Conservation (phyloP, 2,329 filamentous ascomycete species). For the Fusarium devonianum region DNA sequence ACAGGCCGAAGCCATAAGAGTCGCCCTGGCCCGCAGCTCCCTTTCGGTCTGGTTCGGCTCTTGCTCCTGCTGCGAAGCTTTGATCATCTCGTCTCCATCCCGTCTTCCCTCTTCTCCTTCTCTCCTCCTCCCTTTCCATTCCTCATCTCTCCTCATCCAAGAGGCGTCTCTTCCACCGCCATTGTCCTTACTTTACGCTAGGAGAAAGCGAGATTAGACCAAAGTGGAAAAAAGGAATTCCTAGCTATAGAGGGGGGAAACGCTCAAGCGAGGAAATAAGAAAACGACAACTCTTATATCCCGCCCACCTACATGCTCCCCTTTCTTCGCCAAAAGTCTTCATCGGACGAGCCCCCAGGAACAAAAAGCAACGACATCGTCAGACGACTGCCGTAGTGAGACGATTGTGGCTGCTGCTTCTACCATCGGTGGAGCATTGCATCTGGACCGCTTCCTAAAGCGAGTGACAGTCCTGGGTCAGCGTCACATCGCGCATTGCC, state of each 20-base stretch:
- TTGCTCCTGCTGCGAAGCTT: constrained; percentile 28
- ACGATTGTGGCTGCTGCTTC: constrained; percentile 35
- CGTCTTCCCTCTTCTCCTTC: constrained; percentile 18
- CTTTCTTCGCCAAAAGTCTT: constrained; percentile 24
- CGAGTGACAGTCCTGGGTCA: constrained; percentile 36
- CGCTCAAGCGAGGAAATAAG: constrained; percentile 17
- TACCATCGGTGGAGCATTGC: constrained; percentile 28
- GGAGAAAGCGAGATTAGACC: constrained; percentile 18
- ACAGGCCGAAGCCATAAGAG: constrained; percentile 33
- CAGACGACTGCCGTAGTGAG: constrained; percentile 33
- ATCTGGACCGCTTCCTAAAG: constrained; percentile 30
- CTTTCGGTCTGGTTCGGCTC: constrained; percentile 28
- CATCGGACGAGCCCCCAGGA: constrained; percentile 30
- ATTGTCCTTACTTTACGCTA: constrained; percentile 1
- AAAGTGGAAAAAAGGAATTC: constrained; percentile 24
- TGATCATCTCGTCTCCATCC: constrained; percentile 34
- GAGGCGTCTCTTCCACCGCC: background rate
- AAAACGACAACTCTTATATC: constrained; percentile 25
- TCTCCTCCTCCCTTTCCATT: constrained; percentile 4
- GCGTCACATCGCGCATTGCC: constrained; percentile 37
- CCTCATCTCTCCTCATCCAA: constrained; percentile 10
- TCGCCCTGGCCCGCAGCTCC: constrained; percentile 31
- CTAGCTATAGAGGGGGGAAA: constrained; percentile 4
- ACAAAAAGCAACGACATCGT: constrained; percentile 39
- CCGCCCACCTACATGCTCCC: constrained; percentile 11